Base-by-base conservation (phyloP, 108 stramenopile genomes). In the Pelagomonas calceolata region DNA sequence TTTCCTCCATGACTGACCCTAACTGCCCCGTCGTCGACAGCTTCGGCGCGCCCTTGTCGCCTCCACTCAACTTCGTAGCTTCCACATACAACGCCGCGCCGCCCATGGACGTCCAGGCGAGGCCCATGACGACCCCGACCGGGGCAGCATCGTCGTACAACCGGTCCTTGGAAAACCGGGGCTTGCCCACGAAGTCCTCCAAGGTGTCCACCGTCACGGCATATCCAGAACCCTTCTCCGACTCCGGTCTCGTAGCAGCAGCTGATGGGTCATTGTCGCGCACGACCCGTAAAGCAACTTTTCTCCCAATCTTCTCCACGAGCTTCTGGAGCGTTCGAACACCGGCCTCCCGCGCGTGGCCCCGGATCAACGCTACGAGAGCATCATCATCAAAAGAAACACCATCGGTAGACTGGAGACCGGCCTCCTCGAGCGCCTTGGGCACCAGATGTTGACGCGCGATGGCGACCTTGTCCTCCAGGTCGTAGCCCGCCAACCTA, bases 321-420 rank as follows among this genome's bases (percentile, higher is more conserved):
- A 93, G 88, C 81, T 97, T 96, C 71, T 93, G 86, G 0, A 99
- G 80, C 70, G 89, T 94, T 32, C 98, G 92, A 34, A 99, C 95
- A 26, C 98, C 98, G 45, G 93, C 90, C 83, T 97, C 98, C 30
- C 98, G 88, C 43, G 90, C 92, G 80, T 99, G 97, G 93, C 95
- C 94, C 39, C 94, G 84, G 29, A 90, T 92, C 35, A 99, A 75
- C 63, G 77, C 84, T 75, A 92, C 90, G n/a, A 99, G 83, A 9
- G 96, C 95, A 69, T 80, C 86, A 39, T 70, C 85, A 14, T 85
- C 68, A 12, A 43, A 43, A 26, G 94, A 84, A 0, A 78, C 73
- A 26, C 21, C 26, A 3, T 60, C 26, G 44, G 44, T 45, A 16
- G 44, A 73, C 78, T 88, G 81, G 34, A 99, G 75, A 0, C 98